These are phyloP conservation scores for Kwoniella heveanensis DNA, from an alignment of 768 basidiomycete species.

Conservation along the genomic window DNA sequence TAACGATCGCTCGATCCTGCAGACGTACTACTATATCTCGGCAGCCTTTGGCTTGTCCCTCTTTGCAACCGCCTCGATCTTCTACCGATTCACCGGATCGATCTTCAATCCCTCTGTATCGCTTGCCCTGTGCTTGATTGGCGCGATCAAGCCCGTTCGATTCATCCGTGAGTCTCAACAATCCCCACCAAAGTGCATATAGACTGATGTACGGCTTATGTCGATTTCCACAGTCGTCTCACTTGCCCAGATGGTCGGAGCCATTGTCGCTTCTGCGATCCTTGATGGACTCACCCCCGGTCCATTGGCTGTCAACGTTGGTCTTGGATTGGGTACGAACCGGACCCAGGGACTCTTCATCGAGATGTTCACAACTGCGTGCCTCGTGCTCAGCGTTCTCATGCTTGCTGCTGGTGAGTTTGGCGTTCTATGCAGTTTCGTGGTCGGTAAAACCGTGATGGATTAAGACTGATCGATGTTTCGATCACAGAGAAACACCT, in stretches of 20 bases:
- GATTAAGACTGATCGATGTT: too few species aligned
- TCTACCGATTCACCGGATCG: slow-evolving; percentile 53
- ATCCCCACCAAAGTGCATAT: too few species aligned
- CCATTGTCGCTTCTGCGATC: slow-evolving; percentile 47
- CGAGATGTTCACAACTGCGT: slow-evolving; percentile 53
- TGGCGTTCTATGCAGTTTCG: too few species aligned
- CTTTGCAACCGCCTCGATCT: slow-evolving; percentile 48
- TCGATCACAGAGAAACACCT: slow-evolving; percentile 36
- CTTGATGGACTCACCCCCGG: slow-evolving; percentile 52
- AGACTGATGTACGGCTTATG: too few species aligned
- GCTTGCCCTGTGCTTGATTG: slow-evolving; percentile 45
- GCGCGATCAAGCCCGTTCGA: slow-evolving; percentile 49
- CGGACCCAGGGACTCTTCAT: slow-evolving; percentile 51
- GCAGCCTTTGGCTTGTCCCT: slow-evolving; percentile 48
- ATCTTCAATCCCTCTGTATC: slow-evolving; percentile 53
- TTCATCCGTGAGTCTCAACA: slow-evolving; percentile 44
- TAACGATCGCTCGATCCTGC: too few species aligned
- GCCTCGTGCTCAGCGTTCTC: slow-evolving; percentile 45
- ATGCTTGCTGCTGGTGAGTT: slow-evolving; percentile 53
- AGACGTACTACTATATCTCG: slow-evolving; percentile 46
- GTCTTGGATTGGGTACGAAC: slow-evolving; percentile 41
- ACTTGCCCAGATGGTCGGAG: slow-evolving; percentile 43
- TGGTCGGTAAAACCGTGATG: too few species aligned
- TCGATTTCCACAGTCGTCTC: slow-evolving; percentile 38
- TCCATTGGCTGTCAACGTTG: slow-evolving; percentile 28